These are phyloP conservation scores for Abortiporus biennis DNA, from an alignment of 1,284 basidiomycete genomes.

Conservation along the genomic window DNA sequence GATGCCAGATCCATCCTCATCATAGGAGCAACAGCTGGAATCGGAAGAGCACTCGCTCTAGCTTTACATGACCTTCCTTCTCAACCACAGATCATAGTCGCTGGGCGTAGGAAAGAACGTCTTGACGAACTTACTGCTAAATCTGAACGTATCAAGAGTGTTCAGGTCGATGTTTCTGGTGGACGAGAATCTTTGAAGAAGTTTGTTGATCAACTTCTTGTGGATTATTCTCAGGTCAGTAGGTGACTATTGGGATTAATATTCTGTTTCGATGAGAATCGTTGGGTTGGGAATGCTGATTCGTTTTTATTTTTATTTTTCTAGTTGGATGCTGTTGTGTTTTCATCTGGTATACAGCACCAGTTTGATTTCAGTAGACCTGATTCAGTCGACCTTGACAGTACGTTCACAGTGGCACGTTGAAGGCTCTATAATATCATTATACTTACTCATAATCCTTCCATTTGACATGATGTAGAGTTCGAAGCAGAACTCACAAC, in stretches of 20 bases:
- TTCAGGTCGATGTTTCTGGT: constrained; percentile 37
- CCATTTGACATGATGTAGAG: constrained; percentile 23
- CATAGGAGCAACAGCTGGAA: constrained; percentile 56
- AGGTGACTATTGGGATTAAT: constrained; percentile 15
- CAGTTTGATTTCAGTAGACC: constrained; percentile 43
- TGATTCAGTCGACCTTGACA: constrained; percentile 38
- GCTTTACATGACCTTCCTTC: constrained; percentile 43
- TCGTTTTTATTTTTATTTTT: constrained; percentile 9
- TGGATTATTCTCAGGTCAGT: constrained; percentile 45
- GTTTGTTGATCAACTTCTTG: constrained; percentile 32
- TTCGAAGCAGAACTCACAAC: constrained; percentile 44
- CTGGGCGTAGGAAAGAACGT: constrained; percentile 47
- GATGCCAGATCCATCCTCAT: constrained; percentile 53
- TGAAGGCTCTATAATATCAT: neutral
- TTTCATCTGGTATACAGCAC: constrained; percentile 51
- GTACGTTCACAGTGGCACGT: constrained; percentile 23
- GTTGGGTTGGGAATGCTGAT: too few relatives aligned
- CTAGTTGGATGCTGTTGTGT: constrained; percentile 45
- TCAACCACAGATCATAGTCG: constrained; percentile 47
- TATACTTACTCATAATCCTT: neutral
- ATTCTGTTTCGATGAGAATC: neutral
- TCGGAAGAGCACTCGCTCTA: constrained; percentile 55
- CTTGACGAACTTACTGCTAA: constrained; percentile 39
- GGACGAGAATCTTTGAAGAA: constrained; percentile 33
- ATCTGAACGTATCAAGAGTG: constrained; percentile 30